Percentiles rank a stretch among this genome's conserved stretches.
phyloP scores from a whole-genome alignment of 306 rosid species.

The Prunus mume region DNA sequence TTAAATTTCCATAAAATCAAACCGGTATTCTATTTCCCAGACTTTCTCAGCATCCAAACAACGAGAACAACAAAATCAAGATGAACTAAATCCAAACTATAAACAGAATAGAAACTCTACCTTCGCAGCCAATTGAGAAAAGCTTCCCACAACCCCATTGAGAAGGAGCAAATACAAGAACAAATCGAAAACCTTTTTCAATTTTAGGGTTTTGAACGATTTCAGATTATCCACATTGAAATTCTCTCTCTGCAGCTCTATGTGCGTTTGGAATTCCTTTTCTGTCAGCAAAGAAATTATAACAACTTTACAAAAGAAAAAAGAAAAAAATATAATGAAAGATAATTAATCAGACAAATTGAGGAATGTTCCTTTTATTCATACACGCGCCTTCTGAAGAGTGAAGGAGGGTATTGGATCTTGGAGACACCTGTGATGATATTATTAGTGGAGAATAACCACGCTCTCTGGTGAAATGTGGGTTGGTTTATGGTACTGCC shows the following conservation, averaged over 20 bases:
- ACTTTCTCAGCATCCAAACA: conserved; percentile 18
- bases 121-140: conserved; percentile 67
- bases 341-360: conserved; percentile 2
- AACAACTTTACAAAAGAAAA: not conserved
- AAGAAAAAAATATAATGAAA: not conserved
- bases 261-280: not conserved
- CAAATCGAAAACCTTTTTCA: not conserved
- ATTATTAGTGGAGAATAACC: not conserved
- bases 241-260: not conserved
- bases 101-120: conserved; percentile 14
- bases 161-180: conserved; percentile 1
- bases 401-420: not conserved
- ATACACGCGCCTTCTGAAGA: conserved; percentile 6
- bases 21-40: not conserved
- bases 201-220: conserved; percentile 11
- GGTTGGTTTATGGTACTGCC: not conserved
- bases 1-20: not conserved
- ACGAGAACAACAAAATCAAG: not conserved
- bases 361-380: conserved; percentile 9
- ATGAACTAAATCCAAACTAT: not conserved
- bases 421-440: not conserved
- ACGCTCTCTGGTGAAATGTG: conserved; percentile 2
- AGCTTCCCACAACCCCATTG: conserved; percentile 62
- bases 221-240: not conserved
- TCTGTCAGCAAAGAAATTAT: not conserved